Evolutionary conservation across 805 yeast species (phyloP).

Genomic region (Kodamaea lidongshanica): DNA sequence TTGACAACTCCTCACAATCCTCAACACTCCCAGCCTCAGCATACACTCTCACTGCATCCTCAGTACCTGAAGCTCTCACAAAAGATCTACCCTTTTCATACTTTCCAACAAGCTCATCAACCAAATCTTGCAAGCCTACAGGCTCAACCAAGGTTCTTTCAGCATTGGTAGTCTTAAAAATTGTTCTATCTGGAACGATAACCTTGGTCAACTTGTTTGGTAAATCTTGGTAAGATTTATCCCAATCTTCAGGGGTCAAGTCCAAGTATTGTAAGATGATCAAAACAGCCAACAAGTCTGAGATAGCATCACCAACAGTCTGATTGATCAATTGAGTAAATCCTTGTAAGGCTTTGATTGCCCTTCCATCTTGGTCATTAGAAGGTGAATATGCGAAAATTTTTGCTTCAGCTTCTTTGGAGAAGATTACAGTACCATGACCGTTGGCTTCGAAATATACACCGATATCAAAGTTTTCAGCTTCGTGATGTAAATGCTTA

Average conservation of each 20-base stretch:
- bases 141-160: slow-evolving; percentile 80
- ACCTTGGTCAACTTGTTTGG: slow-evolving; percentile 84
- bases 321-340: slow-evolving; percentile 80
- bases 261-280: slow-evolving; percentile 52
- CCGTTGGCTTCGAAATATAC: slow-evolving; percentile 98
- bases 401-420: slow-evolving; percentile 39
- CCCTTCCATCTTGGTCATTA: slow-evolving; percentile 39
- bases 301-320: slow-evolving; percentile 96
- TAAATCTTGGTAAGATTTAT: slow-evolving; percentile 67
- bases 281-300: slow-evolving; percentile 80
- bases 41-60: slow-evolving; percentile 92
- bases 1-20: slow-evolving; percentile 24
- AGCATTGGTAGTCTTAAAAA: slow-evolving; percentile 82
- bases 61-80: slow-evolving; percentile 97
- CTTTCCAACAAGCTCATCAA: slow-evolving; percentile 57
- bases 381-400: slow-evolving; percentile 29
- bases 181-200: slow-evolving; percentile 71
- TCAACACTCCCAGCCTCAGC: slow-evolving; percentile 66
- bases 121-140: slow-evolving; percentile 63
- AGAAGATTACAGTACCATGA: slow-evolving; percentile 93
- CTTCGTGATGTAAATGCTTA: slow-evolving; percentile 91
- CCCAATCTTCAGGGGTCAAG: slow-evolving; percentile 68
- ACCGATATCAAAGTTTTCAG: slow-evolving; percentile 79
- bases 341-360: slow-evolving; percentile 49
- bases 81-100: slow-evolving; percentile 70